Percentiles rank a stretch among this genome's conserved stretches.
Evolutionary conservation across 805 yeast species (phyloP).

Genomic region (Yarrowia keelungensis): DNA sequence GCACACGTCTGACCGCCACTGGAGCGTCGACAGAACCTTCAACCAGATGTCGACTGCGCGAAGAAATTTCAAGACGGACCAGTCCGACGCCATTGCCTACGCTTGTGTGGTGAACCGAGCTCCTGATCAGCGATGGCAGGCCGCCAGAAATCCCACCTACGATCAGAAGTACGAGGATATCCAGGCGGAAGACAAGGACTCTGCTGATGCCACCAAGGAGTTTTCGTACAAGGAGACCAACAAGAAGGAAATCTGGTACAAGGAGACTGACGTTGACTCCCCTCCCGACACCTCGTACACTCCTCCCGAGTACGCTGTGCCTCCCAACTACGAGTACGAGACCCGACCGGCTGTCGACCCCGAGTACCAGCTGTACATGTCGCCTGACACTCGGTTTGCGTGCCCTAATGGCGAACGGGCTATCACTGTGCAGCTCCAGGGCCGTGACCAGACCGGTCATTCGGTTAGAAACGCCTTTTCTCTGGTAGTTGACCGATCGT

Average conservation of each 20-base stretch:
- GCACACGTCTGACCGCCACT: constrained; percentile 21
- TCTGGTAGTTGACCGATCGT: constrained; percentile 8
- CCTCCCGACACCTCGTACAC: constrained; percentile 9
- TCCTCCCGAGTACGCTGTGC: constrained; percentile 6
- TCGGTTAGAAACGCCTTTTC: constrained; percentile 16
- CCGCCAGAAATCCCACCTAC: constrained; percentile 18
- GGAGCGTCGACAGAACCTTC: constrained; percentile 23
- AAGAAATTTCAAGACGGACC: constrained; percentile 28
- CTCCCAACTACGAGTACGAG: constrained; percentile 14
- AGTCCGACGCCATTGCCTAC: constrained; percentile 31
- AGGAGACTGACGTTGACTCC: constrained; percentile 5
- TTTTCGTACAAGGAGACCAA: constrained; percentile 22
- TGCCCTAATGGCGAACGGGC: constrained; percentile 31
- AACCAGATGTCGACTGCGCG: constrained; percentile 25
- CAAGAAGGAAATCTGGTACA: constrained; percentile 22
- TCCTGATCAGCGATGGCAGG: constrained; percentile 18
- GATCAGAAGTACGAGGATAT: constrained; percentile 24
- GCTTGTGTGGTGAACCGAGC: constrained; percentile 14
- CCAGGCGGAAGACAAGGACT: constrained; percentile 1
- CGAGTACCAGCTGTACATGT: constrained; percentile 37
- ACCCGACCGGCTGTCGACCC: constrained; percentile 21
- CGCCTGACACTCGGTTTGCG: constrained; percentile 26
- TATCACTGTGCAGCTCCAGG: constrained; percentile 27
- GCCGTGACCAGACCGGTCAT: constrained; percentile 30
- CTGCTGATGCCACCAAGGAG: constrained; percentile 10